A percentile compares a stretch with the other conserved stretches of the same genome.
Conservation (phyloP, 805 yeast genomes). For the Yamadazyma sp. region DNA sequence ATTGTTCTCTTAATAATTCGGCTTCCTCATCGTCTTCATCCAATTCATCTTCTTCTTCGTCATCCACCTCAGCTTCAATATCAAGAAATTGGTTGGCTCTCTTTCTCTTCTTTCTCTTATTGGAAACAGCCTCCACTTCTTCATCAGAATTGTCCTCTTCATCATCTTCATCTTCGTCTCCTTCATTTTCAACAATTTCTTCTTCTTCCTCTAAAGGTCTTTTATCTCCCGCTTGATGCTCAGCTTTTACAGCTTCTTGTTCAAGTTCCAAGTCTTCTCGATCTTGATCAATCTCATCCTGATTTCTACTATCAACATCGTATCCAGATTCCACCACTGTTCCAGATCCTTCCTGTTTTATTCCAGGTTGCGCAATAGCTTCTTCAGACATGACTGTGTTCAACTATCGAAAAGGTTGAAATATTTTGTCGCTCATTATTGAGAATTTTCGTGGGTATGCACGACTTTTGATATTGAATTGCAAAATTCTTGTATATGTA, state of each 20-base stretch:
- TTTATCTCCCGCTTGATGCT: slow-evolving; percentile 7
- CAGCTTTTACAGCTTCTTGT: slow-evolving; percentile 12
- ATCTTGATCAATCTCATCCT: slow-evolving; percentile 19
- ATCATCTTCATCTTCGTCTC: slow-evolving; percentile 45
- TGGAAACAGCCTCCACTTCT: slow-evolving; percentile 52
- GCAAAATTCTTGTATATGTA: neutral
- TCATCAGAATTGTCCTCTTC: slow-evolving; percentile 53
- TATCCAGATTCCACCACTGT: slow-evolving; percentile 10
- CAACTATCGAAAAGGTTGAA: slow-evolving; percentile 7
- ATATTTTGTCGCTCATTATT: slow-evolving; percentile 9
- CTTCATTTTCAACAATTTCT: slow-evolving; percentile 16
- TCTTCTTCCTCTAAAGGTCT: slow-evolving; percentile 10
- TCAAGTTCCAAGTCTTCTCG: slow-evolving; percentile 16
- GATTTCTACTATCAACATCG: slow-evolving; percentile 19
- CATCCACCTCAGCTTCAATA: slow-evolving; percentile 98
- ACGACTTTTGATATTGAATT: slow-evolving; percentile 6
- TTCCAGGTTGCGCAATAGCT: slow-evolving; percentile 3
- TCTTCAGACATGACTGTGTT: slow-evolving; percentile 12
- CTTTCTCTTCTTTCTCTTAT: slow-evolving; percentile 47
- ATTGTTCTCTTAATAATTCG: slow-evolving; percentile 81
- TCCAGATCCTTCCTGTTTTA: slow-evolving; percentile 9
- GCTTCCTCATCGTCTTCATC: slow-evolving; percentile 90
- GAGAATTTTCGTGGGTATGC: slow-evolving; percentile 8
- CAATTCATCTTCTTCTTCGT: slow-evolving; percentile 90
- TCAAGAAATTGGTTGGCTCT: slow-evolving; percentile 84